Evolutionary conservation across 2,329 filamentous ascomycete genomes (phyloP), one percentile per base, ranked within the genome.

Genomic region (Geoglossum cookeanum): DNA sequence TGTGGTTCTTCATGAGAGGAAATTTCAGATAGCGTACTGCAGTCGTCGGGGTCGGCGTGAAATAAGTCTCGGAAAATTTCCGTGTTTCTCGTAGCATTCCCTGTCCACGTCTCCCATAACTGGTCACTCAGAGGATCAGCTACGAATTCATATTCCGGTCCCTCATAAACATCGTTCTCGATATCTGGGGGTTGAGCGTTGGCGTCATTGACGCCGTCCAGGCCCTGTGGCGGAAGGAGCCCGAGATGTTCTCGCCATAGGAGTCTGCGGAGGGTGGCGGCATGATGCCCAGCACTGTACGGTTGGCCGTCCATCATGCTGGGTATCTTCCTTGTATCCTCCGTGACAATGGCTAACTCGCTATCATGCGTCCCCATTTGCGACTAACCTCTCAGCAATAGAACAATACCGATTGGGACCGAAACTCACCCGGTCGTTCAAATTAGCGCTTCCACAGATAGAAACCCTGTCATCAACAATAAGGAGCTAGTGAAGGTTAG

Each of bases 201-300:
- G 57, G 78, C 75, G 63, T 85, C 78, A 4, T 83, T 76, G 2
- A 69, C 72, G 59, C 84, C 85, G 63, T 83, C 80, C 49, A 80
- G 71, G 37, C 75, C 73, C 68, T 95, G 87, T 7, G 87, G 75
- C 0, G 84, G 83, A 8, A 95, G 75, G 7, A 95, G 76, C 48
- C 91, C 91, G 1, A 96, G 78, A 67, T 96, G 91, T 72, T 96
- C 94, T 63, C 90, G 81, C 80, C 87, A 95, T 61, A 96, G 79
- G 67, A 89, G 81, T 39, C 90, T 80, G 27, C 91, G 85, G 9
- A 96, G 81, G 0, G 84, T 87, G 4, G 87, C 74, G 1, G 89
- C 89, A 65, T 91, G 90, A 58, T 78, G 77, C 7, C 82, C 83
- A 6, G 87, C 91, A 35, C 75, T 77, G 72, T 78, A 94, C 0